Conservation (phyloP, 2,329 filamentous ascomycete species). For the Hirsutella rhossiliensis region DNA sequence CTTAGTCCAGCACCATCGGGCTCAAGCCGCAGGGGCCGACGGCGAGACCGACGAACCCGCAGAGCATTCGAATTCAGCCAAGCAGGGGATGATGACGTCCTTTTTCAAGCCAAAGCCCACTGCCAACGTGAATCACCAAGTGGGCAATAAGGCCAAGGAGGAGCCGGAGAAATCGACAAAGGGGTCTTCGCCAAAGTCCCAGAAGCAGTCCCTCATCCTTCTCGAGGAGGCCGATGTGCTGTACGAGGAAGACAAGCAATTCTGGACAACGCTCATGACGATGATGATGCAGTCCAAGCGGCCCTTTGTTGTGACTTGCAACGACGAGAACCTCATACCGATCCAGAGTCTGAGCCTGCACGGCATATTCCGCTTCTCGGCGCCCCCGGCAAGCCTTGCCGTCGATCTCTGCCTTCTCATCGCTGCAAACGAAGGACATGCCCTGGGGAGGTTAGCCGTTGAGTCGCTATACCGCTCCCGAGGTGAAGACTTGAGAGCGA, state of each 20-base stretch:
- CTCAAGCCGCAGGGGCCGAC: constrained; percentile 17
- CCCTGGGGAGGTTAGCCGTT: constrained; percentile 56
- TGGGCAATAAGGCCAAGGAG: constrained; percentile 17
- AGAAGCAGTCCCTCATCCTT: constrained; percentile 90
- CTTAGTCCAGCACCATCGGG: constrained; percentile 50
- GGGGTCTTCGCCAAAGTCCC: constrained; percentile 31
- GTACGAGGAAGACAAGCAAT: constrained; percentile 91
- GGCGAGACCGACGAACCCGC: constrained; percentile 15
- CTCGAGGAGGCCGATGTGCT: constrained; percentile 89
- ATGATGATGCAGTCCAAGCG: constrained; percentile 78
- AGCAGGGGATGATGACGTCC: constrained; percentile 66
- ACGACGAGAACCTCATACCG: constrained; percentile 75
- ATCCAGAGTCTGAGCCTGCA: constrained; percentile 64
- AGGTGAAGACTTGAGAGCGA: constrained; percentile 62
- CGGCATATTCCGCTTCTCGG: constrained; percentile 66
- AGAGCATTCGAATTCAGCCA: constrained; percentile 50
- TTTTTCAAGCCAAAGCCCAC: constrained; percentile 58
- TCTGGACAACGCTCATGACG: constrained; percentile 72
- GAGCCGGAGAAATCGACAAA: constrained; percentile 14
- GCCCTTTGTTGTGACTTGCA: constrained; percentile 92
- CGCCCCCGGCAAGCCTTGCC: constrained; percentile 54
- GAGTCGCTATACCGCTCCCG: constrained; percentile 59
- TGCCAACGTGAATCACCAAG: constrained; percentile 11
- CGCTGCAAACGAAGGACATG: constrained; percentile 81
- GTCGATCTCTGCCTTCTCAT: constrained; percentile 72